Evolutionary conservation across 208 protist species (phyloP), one percentile per base, ranked within the genome.

Genomic region (Crithidia fasciculata): DNA sequence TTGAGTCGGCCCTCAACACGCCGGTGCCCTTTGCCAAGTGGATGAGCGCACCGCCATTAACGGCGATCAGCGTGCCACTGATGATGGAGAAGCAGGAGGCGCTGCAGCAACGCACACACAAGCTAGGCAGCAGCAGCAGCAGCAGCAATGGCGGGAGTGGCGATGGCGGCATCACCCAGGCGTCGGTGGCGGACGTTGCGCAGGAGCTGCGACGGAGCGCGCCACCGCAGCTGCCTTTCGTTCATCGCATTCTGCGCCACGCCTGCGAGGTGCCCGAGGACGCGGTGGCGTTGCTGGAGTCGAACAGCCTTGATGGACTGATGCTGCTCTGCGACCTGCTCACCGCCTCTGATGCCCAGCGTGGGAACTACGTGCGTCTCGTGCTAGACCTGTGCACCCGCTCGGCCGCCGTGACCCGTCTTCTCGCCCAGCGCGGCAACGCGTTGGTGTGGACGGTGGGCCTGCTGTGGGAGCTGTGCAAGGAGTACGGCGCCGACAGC

Each of bases 81-180:
- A 96, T 96, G 92, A 81, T 93, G 59, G 82, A 92, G 74, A 82
- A 82, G 40, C 86, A 95, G 45, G 83, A 93, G 66, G 76, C 84
- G 62, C 40, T 83, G 50, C 64, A 61, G 47, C 16, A 75, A 58
- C 50, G 72, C 75, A 82, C 59, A 53, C 84, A 49, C 49, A 76
- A 67, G 36, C 62, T 54, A 15, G 60, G 66, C 28, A 1, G 28
- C 28, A 1, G 28, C 28, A 28, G 28, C 28, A 28, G 28, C 28
- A 28, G 28, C 28, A 28, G 28, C 28, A 28, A 28, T 15, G 61
- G 59, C 2, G 7, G 13, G 4, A 40, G 40, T 16, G 18, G 54
- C 37, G 40, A 43, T 37, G 50, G 64, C 18, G 47, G 52, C 19
- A 61, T 90, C 60, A 76, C 84, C 2, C 78, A 86, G 70, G 66